These are phyloP conservation scores for Paralagenidium karlingii DNA, from an alignment of 352 stramenopile genomes.

Conservation along the genomic window DNA sequence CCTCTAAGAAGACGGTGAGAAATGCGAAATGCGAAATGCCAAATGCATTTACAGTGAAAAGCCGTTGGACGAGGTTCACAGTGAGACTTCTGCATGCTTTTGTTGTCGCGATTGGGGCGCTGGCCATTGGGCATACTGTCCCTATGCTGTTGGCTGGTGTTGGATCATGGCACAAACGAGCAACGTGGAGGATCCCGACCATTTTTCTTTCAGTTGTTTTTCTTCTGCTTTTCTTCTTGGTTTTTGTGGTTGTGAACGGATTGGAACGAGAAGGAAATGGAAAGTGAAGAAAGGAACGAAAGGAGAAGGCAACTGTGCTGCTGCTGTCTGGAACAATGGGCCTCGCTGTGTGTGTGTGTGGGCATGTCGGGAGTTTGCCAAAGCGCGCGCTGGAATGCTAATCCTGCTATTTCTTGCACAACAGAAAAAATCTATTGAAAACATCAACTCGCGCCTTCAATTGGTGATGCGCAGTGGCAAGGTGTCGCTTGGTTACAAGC, in stretches of 20 bases:
- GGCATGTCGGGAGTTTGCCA: background rate
- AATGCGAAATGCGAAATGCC: too few relatives aligned
- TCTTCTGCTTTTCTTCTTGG: background rate
- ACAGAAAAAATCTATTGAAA: conserved; percentile 97
- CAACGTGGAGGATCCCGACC: background rate
- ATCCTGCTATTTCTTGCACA: conserved; percentile 5
- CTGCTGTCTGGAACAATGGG: background rate
- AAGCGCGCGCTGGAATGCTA: background rate
- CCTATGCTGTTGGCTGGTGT: background rate
- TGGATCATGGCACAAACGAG: background rate
- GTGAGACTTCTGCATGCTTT: conserved; percentile 1
- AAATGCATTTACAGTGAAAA: too few relatives aligned
- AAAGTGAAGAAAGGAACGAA: background rate
- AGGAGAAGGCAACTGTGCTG: background rate
- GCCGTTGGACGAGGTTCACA: conserved; percentile 53
- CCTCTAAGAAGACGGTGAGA: conserved; percentile 88
- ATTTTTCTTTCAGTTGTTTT: conserved; percentile 8
- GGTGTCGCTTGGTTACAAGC: conserved; percentile 98
- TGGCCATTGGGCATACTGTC: background rate
- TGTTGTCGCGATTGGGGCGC: background rate
- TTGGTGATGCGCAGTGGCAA: conserved; percentile 99
- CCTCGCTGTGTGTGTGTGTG: background rate
- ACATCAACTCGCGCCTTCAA: conserved; percentile 99
- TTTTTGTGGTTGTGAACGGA: background rate
- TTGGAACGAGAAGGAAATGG: background rate